Base-by-base conservation (phyloP, 352 stramenopile genomes). In the Aphanomyces astaci region DNA sequence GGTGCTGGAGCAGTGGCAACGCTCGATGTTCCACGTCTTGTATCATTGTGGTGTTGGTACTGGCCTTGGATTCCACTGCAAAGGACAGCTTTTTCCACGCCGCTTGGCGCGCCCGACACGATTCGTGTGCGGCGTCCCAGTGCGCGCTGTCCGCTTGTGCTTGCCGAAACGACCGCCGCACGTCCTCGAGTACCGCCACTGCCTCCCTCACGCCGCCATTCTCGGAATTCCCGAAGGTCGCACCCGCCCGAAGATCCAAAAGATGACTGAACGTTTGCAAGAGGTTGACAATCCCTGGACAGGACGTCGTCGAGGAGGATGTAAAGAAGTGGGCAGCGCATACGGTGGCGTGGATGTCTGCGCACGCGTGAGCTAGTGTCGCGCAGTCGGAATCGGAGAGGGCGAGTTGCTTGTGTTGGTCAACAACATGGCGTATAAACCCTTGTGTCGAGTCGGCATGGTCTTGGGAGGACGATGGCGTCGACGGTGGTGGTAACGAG, bases 191-290 rank as follows among this genome's bases (percentile, higher is more conserved):
- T 15, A 59, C 22, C 11, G 0, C 19, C 15, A 59, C 24, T 7
- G 51, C 51, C 51, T 22, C 33, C 9, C 9, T 24, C 13, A 53
- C 45, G 45, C 19, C 4, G 51, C 33, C 51, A 19, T 36, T 28
- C 11, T 1, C 51, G 0, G 7, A 19, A 9, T 0, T 39, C 7
- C 51, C 51, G 27, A 31, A 30, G 10, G 48, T 55, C 10, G 22
- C 13, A 11, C 10, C 11, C 30, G n/a, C 51, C n/a, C 30, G 25
- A 10, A 59, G 51, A 11, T 59, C 30, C 51, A 59, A 22, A 11
- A 59, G 11, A 36, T 59, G 51, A 15, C 33, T 59, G 43, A 68
- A 68, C 19, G 46, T 60, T 4, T 68, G 19, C 13, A 68, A 27
- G 32, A 68, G 62, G 19, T 68, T 51, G 10, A 22, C 4, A n/a